Evolutionary conservation across 1,284 basidiomycete genomes (phyloP), one percentile per base, ranked within the genome.

Genomic region (Apiotrichum porosum): DNA sequence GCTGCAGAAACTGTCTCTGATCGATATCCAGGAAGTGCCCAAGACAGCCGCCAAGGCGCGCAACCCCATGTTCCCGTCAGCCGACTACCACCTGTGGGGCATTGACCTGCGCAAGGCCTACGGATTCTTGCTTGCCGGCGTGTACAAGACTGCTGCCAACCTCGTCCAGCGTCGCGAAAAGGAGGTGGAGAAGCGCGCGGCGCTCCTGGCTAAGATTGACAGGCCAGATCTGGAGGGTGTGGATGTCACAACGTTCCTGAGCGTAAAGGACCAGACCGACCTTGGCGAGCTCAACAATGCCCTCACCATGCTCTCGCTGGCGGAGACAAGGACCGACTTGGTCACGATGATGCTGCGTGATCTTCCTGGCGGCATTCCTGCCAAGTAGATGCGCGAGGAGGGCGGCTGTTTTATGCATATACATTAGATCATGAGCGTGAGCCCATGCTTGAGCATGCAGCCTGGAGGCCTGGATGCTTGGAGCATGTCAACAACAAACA

Each of bases 21-120:
- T 95, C 59, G 88, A 87, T 61, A 85, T 86, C 10, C 89, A 93
- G 74, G 91, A 95, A 68, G 85, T 95, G 3, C 85, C 92, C 4
- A 86, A 86, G 70, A 88, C 83, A 52, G 84, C 85, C 17, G 87
- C 92, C 65, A 84, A 89, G 46, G 87, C 88, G 65, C 86, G 88
- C 19, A 50, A 48, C 22, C 41, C 41, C 13, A 56, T 52, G 31
- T 52, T 64, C 41, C 62, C 66, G 9, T 56, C 52, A 14, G 45
- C 59, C 6, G 67, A 69, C 51, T 63, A 60, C 47, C 66, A 70
- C 73, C 80, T 95, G 17, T 95, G 91, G 91, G 83, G 85, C 64
- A 86, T 94, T 44, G 89, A 95, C 70, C 77, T 87, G 8, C 76
- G 79, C 31, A 88, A 90, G 65, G 86, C 86, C 8, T 88, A 86